These are phyloP conservation scores for Botrytis aclada DNA, from an alignment of 2,329 filamentous ascomycete species.

Conservation along the genomic window DNA sequence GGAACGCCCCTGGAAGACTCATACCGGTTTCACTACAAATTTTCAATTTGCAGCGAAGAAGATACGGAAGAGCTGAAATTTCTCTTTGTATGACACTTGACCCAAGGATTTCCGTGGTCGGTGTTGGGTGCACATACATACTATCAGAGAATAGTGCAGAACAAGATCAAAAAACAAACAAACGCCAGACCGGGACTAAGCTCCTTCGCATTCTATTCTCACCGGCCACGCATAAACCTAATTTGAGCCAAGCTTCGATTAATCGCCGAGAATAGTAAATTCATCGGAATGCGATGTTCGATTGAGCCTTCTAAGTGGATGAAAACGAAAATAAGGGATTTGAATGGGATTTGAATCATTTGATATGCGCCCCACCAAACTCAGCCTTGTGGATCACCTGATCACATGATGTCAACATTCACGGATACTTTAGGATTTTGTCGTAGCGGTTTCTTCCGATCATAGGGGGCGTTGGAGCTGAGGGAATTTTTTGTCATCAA, in stretches of 20 bases:
- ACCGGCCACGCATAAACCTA: not conserved
- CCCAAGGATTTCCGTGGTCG: not conserved
- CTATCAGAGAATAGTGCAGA: not conserved
- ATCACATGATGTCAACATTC: not conserved
- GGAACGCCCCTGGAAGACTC: not conserved
- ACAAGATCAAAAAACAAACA: not conserved
- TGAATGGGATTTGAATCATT: not conserved
- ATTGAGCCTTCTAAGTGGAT: not conserved
- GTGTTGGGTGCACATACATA: not conserved
- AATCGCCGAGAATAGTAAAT: not conserved
- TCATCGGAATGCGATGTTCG: not conserved
- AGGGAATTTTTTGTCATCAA: not conserved
- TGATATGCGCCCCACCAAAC: not conserved
- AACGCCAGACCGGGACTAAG: not conserved
- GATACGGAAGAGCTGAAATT: not conserved
- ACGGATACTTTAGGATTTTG: not conserved
- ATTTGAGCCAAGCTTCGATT: not conserved
- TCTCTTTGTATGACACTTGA: slow-evolving; percentile 1
- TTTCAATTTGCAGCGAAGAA: not conserved
- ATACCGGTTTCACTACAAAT: not conserved
- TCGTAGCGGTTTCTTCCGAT: slow-evolving; percentile 8
- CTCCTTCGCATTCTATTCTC: not conserved
- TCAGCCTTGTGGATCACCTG: slow-evolving; percentile 14
- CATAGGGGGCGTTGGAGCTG: not conserved
- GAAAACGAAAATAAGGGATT: not conserved